These are phyloP conservation scores for Solanum commersonii DNA, from an alignment of 257 asterid genomes.

Conservation along the genomic window DNA sequence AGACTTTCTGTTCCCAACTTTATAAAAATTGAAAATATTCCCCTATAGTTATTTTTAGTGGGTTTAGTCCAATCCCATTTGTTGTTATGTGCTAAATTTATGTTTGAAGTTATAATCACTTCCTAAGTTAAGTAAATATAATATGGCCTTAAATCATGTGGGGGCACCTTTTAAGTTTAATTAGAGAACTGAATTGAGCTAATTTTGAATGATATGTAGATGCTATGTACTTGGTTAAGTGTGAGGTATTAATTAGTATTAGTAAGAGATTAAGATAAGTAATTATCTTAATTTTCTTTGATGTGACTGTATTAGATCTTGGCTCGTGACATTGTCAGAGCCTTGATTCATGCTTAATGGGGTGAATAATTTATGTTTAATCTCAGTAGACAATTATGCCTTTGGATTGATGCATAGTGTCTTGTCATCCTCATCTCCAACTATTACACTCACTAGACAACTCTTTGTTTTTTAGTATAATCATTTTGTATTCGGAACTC, in stretches of 20 bases:
- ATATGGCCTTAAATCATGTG: neutral
- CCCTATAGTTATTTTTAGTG: neutral
- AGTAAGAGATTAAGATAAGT: neutral
- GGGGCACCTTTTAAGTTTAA: neutral
- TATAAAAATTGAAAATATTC: constrained; percentile 31
- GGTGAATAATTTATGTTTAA: neutral
- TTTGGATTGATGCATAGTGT: constrained; percentile 4
- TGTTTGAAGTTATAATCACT: neutral
- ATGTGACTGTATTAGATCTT: neutral
- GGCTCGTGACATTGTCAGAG: constrained; percentile 13
- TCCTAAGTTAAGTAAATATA: neutral
- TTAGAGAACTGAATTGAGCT: neutral
- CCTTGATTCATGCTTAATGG: neutral
- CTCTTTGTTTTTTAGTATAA: neutral
- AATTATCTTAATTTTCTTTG: neutral
- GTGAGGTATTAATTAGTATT: neutral
- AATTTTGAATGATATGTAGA: neutral
- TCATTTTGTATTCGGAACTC: neutral
- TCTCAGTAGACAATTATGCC: neutral
- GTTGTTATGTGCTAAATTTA: neutral
- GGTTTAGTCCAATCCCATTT: neutral
- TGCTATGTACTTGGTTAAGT: neutral
- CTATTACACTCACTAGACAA: neutral
- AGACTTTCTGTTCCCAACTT: constrained; percentile 1
- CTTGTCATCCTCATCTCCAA: neutral